Evolutionary conservation across 306 rosid species (phyloP).

Genomic region (Notholithocarpus densiflorus): DNA sequence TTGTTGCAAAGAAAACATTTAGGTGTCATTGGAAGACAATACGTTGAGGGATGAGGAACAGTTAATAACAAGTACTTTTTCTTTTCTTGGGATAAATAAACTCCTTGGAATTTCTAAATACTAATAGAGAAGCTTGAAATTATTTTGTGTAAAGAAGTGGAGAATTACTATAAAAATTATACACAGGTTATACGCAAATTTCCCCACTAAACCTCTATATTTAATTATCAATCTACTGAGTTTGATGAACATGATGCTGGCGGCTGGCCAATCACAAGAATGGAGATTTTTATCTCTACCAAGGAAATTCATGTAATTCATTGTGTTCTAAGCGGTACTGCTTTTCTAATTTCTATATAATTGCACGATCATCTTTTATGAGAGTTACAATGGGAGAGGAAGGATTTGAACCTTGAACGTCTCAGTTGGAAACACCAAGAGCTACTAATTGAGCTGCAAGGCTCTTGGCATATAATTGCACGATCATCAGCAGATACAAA

Average conservation of each 20-base stretch:
- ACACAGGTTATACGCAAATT: not conserved
- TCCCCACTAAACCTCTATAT: not conserved
- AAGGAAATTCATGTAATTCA: not conserved
- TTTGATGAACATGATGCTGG: not conserved
- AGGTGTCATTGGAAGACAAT: slow-evolving; percentile 1
- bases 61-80: not conserved
- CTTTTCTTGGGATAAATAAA: not conserved
- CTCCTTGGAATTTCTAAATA: not conserved
- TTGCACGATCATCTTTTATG: not conserved
- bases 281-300: not conserved
- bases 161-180: not conserved
- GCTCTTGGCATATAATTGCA: not conserved
- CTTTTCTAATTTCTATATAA: too few species aligned
- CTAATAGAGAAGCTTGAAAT: not conserved
- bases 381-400: too few species aligned
- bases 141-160: not conserved
- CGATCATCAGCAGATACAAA: not conserved
- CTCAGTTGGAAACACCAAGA: too few species aligned
- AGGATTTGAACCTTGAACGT: too few species aligned
- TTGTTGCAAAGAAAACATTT: slow-evolving; percentile 17
- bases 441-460: too few species aligned
- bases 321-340: not conserved
- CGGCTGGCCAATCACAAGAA: not conserved
- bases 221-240: not conserved
- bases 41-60: not conserved